Evolutionary conservation across 306 rosid species (phyloP).

Genomic region (Sesbania bispinosa): DNA sequence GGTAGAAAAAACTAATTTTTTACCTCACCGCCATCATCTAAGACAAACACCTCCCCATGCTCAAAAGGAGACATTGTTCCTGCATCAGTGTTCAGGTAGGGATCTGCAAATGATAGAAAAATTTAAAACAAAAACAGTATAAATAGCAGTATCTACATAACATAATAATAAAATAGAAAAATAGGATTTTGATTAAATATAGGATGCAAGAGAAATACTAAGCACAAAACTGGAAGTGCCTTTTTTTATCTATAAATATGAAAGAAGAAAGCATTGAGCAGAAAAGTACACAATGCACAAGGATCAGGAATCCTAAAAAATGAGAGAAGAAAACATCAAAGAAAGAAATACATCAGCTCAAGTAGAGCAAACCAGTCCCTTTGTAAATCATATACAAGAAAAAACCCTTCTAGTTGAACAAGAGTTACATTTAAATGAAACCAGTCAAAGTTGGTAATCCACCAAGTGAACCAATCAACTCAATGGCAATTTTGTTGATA

Average conservation of each 20-base stretch:
- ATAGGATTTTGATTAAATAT: background rate
- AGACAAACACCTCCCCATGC: slow-evolving; percentile 85
- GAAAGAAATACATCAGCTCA: background rate
- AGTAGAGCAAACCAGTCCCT: background rate
- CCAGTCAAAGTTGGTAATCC: slow-evolving; percentile 7
- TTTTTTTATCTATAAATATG: background rate
- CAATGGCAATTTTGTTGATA: background rate
- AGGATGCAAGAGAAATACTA: slow-evolving; percentile 5
- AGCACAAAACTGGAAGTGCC: background rate
- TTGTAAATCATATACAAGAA: background rate
- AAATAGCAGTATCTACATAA: background rate
- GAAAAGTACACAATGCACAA: background rate
- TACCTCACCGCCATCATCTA: slow-evolving; percentile 94
- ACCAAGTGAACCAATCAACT: slow-evolving; percentile 12
- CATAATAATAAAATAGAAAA: background rate
- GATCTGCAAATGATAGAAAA: slow-evolving; percentile 46
- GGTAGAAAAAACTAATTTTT: background rate
- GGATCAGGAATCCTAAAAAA: slow-evolving; percentile 6
- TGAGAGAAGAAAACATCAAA: slow-evolving; percentile 15
- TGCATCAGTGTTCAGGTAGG: slow-evolving; percentile 85
- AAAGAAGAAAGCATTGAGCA: background rate
- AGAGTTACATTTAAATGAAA: slow-evolving; percentile 13
- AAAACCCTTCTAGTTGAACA: background rate
- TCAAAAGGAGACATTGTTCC: slow-evolving; percentile 92
- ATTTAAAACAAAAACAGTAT: slow-evolving; percentile 12